Evolutionary conservation across 495 filamentous ascomycete genomes (phyloP).

Genomic region (Darksidea phi): DNA sequence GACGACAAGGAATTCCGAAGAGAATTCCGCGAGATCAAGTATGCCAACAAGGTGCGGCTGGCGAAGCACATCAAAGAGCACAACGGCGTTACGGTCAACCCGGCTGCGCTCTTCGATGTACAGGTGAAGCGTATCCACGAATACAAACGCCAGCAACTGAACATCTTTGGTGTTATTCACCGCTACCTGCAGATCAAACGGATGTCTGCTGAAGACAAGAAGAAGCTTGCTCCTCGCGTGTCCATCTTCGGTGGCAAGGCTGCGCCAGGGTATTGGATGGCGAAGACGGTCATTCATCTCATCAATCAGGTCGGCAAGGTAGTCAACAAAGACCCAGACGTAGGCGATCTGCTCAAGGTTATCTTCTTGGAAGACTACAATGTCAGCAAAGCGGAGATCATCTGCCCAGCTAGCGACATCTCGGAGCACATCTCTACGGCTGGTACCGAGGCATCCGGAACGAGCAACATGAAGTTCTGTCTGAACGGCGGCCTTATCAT

Average conservation of each 20-base stretch:
- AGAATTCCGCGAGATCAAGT: slow-evolving; percentile 89
- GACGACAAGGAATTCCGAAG: slow-evolving; percentile 86
- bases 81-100: slow-evolving; percentile 78
- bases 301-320: slow-evolving; percentile 90
- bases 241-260: slow-evolving; percentile 98
- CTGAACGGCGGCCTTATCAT: slow-evolving; percentile 96
- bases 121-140: slow-evolving; percentile 99
- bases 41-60: slow-evolving; percentile 73
- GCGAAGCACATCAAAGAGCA: slow-evolving; percentile 85
- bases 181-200: slow-evolving; percentile 86
- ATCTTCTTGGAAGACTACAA: slow-evolving; percentile 98
- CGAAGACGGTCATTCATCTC: slow-evolving; percentile 96
- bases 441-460: slow-evolving; percentile 75
- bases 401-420: slow-evolving; percentile 89
- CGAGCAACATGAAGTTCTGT: slow-evolving; percentile 97
- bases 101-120: slow-evolving; percentile 86
- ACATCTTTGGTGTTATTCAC: slow-evolving; percentile 97
- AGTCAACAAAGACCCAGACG: slow-evolving; percentile 85
- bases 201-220: slow-evolving; percentile 77
- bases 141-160: slow-evolving; percentile 98
- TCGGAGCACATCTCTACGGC: slow-evolving; percentile 99
- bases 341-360: slow-evolving; percentile 93
- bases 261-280: slow-evolving; percentile 99
- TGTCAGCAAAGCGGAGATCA: slow-evolving; percentile 97
- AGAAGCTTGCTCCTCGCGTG: slow-evolving; percentile 87